Percentiles rank a stretch among this genome's conserved stretches.
phyloP scores from a whole-genome alignment of 208 protist species.

The Crithidia thermophila region DNA sequence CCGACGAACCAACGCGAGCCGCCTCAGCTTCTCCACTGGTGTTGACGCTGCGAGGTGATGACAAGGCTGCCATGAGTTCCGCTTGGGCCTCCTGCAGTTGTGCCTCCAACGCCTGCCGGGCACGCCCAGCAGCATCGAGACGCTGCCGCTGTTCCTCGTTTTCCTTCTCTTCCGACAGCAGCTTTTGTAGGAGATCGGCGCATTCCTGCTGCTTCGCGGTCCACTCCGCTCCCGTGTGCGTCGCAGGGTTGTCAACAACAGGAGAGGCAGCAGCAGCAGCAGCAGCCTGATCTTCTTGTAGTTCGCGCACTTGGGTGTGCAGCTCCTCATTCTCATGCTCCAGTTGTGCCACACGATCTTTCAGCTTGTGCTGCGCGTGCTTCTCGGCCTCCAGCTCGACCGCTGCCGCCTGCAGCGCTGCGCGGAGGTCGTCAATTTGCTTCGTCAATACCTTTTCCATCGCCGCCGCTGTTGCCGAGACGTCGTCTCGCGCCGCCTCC shows the following conservation, averaged over 20 bases:
- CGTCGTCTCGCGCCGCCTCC: not conserved
- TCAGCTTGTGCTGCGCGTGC: not conserved
- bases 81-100: slow-evolving; percentile 16
- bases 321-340: not conserved
- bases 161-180: not conserved
- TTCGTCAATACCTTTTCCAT: not conserved
- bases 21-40: not conserved
- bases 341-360: slow-evolving; percentile 3
- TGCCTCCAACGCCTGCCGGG: slow-evolving; percentile 1
- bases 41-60: not conserved
- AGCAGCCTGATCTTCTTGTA: not conserved
- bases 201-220: not conserved
- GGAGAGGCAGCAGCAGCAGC: not conserved
- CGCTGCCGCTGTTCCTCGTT: not conserved
- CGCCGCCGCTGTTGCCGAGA: not conserved
- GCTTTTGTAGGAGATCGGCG: not conserved
- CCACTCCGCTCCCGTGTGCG: slow-evolving; percentile 11
- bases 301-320: not conserved
- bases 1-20: no score
- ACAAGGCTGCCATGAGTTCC: not conserved
- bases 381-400: slow-evolving; percentile 13
- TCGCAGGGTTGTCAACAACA: no score
- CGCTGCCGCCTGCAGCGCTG: not conserved
- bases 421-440: slow-evolving; percentile 6
- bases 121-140: slow-evolving; percentile 9